Conservation (phyloP, 495 filamentous ascomycete genomes). For the Tuber microsphaerosporum region DNA sequence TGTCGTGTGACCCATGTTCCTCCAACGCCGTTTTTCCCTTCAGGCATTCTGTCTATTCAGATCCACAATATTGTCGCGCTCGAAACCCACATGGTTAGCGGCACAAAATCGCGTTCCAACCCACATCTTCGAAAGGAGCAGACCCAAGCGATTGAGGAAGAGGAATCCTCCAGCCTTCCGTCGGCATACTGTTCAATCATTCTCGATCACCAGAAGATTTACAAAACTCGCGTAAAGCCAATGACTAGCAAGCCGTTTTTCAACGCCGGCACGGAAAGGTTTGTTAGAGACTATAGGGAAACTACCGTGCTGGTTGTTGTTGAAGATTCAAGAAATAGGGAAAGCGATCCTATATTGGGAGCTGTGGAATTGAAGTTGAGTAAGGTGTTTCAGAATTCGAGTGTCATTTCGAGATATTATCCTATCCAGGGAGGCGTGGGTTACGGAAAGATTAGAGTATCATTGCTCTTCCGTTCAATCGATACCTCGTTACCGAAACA, state of each 20-base stretch:
- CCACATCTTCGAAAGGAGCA: slow-evolving; percentile 19
- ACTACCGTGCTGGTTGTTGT: slow-evolving; percentile 59
- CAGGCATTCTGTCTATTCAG: slow-evolving; percentile 60
- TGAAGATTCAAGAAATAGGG: slow-evolving; percentile 57
- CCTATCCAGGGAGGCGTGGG: slow-evolving; percentile 60
- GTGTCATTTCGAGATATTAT: slow-evolving; percentile 56
- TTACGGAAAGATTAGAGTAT: slow-evolving; percentile 58
- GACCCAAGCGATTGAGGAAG: slow-evolving; percentile 51
- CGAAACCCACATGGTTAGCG: slow-evolving; percentile 50
- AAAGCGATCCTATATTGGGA: slow-evolving; percentile 60
- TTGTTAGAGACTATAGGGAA: slow-evolving; percentile 60
- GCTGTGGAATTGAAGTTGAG: slow-evolving; percentile 58
- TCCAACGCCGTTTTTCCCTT: slow-evolving; percentile 52
- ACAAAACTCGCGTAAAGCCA: slow-evolving; percentile 64
- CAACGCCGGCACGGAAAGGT: slow-evolving; percentile 67
- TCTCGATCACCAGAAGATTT: slow-evolving; percentile 63
- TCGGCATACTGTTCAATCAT: slow-evolving; percentile 64
- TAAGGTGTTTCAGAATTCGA: slow-evolving; percentile 52
- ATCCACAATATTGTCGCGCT: slow-evolving; percentile 68
- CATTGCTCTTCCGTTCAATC: slow-evolving; percentile 62
- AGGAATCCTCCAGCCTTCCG: slow-evolving; percentile 56
- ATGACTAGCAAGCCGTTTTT: slow-evolving; percentile 72
- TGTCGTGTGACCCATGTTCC: slow-evolving; percentile 48
- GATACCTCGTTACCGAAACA: slow-evolving; percentile 51
- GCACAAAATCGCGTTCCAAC: slow-evolving; percentile 22